phyloP scores from a whole-genome alignment of 176 grass and related monocot genomes.

The Juncus inflexus region DNA sequence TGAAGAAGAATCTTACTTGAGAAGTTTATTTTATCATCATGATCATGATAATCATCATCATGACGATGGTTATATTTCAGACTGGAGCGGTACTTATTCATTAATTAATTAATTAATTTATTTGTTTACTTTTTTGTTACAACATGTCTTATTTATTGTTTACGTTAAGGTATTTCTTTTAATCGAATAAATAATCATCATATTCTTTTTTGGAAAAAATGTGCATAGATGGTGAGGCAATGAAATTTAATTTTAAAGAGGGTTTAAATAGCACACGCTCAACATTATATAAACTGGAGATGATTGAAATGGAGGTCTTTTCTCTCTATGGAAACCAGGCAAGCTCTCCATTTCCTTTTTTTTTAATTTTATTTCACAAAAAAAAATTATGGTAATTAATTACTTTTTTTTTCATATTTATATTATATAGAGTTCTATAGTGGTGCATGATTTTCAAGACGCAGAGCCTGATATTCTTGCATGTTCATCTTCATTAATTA shows the following conservation, averaged over 20 bases:
- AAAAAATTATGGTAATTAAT: too few relatives aligned
- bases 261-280: constrained; percentile 41
- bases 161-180: too few relatives aligned
- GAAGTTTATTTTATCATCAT: constrained; percentile 53
- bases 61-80: constrained; percentile 46
- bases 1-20: constrained; percentile 85
- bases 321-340: constrained; percentile 85
- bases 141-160: too few relatives aligned
- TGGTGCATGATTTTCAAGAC: constrained; percentile 52
- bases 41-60: constrained; percentile 26
- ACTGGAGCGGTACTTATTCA: constrained; percentile 50
- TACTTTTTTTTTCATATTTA: background rate
- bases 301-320: constrained; percentile 70
- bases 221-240: constrained; percentile 55
- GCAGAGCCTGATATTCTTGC: constrained; percentile 84
- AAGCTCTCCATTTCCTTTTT: constrained; percentile 16
- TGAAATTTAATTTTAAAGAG: constrained; percentile 43
- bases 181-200: too few relatives aligned
- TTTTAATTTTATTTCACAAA: too few relatives aligned
- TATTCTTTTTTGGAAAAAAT: background rate
- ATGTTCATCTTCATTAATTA: constrained; percentile 68
- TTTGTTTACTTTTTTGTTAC: too few relatives aligned
- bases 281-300: constrained; percentile 83
- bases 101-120: too few relatives aligned
- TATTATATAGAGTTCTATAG: constrained; percentile 39